Conservation (phyloP, 2,329 filamentous ascomycete species). For the Fusarium drepaniforme region DNA sequence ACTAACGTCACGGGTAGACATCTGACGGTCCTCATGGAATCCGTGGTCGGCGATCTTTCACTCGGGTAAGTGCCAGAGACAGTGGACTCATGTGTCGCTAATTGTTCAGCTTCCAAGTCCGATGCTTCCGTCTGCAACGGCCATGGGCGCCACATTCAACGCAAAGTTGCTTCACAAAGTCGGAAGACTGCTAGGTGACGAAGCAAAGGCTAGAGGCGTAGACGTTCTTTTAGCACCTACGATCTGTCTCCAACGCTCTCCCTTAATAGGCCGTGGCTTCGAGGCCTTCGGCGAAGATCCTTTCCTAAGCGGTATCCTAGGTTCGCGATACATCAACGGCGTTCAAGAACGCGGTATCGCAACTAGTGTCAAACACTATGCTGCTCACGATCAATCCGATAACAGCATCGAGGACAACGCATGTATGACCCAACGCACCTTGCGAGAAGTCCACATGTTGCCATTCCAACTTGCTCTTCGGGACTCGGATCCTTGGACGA, state of each 20-base stretch:
- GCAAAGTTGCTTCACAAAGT: constrained; percentile 66
- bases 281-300: constrained; percentile 57
- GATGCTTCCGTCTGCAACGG: constrained; percentile 44
- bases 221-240: constrained; percentile 66
- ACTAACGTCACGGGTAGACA: constrained; percentile 18
- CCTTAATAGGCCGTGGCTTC: constrained; percentile 56
- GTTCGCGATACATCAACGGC: constrained; percentile 48
- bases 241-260: constrained; percentile 57
- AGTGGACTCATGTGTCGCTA: not conserved
- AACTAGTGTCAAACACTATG: constrained; percentile 57
- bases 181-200: constrained; percentile 69
- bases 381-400: constrained; percentile 53
- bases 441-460: constrained; percentile 44
- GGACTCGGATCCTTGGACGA: constrained; percentile 52
- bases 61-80: constrained; percentile 15
- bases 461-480: constrained; percentile 55
- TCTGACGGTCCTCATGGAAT: constrained; percentile 42
- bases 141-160: constrained; percentile 73
- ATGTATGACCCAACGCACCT: constrained; percentile 33
- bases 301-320: constrained; percentile 53
- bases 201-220: constrained; percentile 67
- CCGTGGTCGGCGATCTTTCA: constrained; percentile 37
- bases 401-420: constrained; percentile 41
- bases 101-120: constrained; percentile 54
- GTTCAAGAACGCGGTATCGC: constrained; percentile 54